Conservation (phyloP, 345 rosid genomes). For the Salix udensis region DNA sequence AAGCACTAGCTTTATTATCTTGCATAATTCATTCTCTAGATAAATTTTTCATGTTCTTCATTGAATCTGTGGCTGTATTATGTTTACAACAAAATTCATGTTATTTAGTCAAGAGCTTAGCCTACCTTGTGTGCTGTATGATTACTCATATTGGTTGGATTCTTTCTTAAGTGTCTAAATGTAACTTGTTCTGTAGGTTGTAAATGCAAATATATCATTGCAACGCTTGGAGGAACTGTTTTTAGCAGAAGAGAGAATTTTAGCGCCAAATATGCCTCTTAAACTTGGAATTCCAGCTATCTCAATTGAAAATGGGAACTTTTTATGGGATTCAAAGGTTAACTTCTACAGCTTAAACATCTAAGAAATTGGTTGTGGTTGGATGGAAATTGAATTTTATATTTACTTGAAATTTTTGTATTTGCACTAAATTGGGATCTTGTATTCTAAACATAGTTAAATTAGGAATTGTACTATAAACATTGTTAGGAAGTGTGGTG, state of each 20-base stretch:
- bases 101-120: background rate
- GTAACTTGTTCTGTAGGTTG: constrained; percentile 50
- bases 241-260: constrained; percentile 74
- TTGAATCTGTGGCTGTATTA: background rate
- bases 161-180: background rate
- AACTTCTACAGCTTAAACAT: background rate
- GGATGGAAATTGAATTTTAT: background rate
- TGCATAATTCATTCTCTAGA: background rate
- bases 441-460: background rate
- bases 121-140: background rate
- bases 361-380: background rate
- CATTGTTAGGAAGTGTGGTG: background rate
- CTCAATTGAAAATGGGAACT: constrained; percentile 71
- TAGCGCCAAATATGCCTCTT: constrained; percentile 72
- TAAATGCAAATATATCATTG: constrained; percentile 78
- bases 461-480: background rate
- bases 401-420: background rate
- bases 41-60: background rate
- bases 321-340: constrained; percentile 93
- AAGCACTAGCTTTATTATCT: background rate
- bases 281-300: constrained; percentile 69
- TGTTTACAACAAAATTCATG: background rate
- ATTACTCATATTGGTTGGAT: background rate
- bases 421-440: background rate
- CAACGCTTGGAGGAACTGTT: constrained; percentile 87